These are phyloP conservation scores for Thraustochytrium striatum DNA, from an alignment of 352 stramenopile genomes.

Conservation along the genomic window DNA sequence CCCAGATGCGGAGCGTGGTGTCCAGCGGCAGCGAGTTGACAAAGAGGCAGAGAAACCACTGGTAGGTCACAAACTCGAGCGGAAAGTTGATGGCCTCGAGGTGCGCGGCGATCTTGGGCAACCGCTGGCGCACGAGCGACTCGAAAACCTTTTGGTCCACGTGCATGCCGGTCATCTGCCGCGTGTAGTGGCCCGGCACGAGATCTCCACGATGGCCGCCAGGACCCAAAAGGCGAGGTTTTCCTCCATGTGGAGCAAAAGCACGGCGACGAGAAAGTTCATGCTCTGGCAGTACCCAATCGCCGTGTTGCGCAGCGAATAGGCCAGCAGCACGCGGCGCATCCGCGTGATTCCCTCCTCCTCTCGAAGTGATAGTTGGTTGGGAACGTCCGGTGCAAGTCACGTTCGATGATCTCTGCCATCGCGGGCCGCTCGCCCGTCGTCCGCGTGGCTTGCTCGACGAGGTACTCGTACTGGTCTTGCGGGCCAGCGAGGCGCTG, in stretches of 20 bases:
- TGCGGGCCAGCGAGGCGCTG: neutral
- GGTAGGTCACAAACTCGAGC: slow-evolving; percentile 79
- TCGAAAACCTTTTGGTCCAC: slow-evolving; percentile 78
- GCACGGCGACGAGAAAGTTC: slow-evolving; percentile 80
- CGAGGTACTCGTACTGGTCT: slow-evolving; percentile 42
- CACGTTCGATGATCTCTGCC: slow-evolving; percentile 59
- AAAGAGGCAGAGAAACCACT: slow-evolving; percentile 86
- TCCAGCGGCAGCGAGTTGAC: slow-evolving; percentile 82
- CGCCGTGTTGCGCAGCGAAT: slow-evolving; percentile 61
- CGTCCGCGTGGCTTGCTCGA: neutral
- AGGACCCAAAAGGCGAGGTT: slow-evolving; percentile 82
- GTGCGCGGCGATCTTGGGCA: slow-evolving; percentile 68
- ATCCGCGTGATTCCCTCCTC: slow-evolving; percentile 60
- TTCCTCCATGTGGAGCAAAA: slow-evolving; percentile 72
- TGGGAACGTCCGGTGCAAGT: slow-evolving; percentile 64
- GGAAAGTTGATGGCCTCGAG: slow-evolving; percentile 69
- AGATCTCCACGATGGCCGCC: slow-evolving; percentile 77
- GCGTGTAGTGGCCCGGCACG: slow-evolving; percentile 77
- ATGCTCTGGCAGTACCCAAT: slow-evolving; percentile 67
- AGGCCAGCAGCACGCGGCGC: slow-evolving; percentile 62
- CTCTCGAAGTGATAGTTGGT: slow-evolving; percentile 55
- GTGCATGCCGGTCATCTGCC: slow-evolving; percentile 76
- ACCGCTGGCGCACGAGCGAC: slow-evolving; percentile 74
- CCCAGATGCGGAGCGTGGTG: slow-evolving; percentile 78
- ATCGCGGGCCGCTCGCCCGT: slow-evolving; percentile 21